Base-by-base conservation (phyloP, 495 filamentous ascomycete genomes). In the Astrocystis sublimbata region DNA sequence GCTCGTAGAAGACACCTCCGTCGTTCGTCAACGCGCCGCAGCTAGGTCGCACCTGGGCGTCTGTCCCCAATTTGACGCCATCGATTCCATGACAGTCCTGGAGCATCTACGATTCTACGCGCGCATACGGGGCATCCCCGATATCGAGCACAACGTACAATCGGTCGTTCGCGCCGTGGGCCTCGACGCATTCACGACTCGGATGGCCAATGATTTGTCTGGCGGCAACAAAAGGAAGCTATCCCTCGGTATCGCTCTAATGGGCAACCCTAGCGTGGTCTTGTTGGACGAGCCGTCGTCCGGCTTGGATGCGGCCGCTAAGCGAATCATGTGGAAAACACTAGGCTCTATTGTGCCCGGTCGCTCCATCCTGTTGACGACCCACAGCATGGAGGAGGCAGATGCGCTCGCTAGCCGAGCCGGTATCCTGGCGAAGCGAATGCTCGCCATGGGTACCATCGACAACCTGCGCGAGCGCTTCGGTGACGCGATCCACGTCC, bases 311-410 rank as follows among this genome's bases (percentile, higher is more conserved):
- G 89, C 89, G 0, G 87, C 86, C 0, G 83, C 88, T 0, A 92
- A 91, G 69, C 77, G 89, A 26, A 79, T 86, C 61, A 91, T 92
- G 89, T 92, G 89, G 89, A 82, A 80, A 54, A 89, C 87, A 0
- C 78, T 91, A 3, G 76, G 77, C 10, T 70, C 79, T 0, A 81
- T 89, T 26, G 83, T 80, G 0, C 73, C 76, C 0, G 88, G 87
- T 4, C 76, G 88, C 1, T 83, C 80, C 1, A 78, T 91, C n/a
- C 74, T 91, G 0, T 73, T 91, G 6, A 91, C 88, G n/a, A 92
- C 89, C 8, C 89, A 92, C 66, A 83, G 78, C 36, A 92, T 92
- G 89, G 89, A 92, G 68, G 89, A 92, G 69, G 89, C 89, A 15
- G 87, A 90, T 60, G 88, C 88, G 4, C 77, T 92, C 9, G 89